These are phyloP conservation scores for Mortierella antarctica DNA, from an alignment of 192 early-diverging fungal genomes.

Conservation along the genomic window DNA sequence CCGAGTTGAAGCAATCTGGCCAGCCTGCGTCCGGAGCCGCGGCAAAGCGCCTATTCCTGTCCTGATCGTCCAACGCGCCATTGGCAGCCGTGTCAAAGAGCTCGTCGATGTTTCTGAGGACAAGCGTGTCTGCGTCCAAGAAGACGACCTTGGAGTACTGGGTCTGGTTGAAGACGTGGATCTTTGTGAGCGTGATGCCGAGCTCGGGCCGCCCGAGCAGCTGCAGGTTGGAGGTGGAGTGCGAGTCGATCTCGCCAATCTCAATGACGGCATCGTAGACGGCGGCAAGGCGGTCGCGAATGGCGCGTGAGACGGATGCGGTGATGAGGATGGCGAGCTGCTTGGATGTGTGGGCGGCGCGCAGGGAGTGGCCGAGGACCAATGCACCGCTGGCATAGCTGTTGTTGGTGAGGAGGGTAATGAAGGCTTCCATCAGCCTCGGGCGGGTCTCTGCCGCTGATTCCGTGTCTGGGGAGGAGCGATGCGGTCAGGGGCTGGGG, in stretches of 20 bases:
- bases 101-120: constrained; percentile 83
- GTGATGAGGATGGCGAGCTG: constrained; percentile 80
- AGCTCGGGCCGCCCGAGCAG: constrained; percentile 94
- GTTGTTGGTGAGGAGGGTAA: constrained; percentile 90
- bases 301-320: constrained; percentile 60
- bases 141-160: constrained; percentile 78
- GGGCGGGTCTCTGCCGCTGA: not conserved
- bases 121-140: constrained; percentile 92
- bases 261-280: constrained; percentile 80
- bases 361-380: constrained; percentile 80
- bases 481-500: not conserved
- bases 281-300: constrained; percentile 61
- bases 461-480: not conserved
- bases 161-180: constrained; percentile 85
- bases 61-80: constrained; percentile 39
- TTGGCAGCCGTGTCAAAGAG: constrained; percentile 73
- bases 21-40: constrained; percentile 94
- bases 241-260: constrained; percentile 73
- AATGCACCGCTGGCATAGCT: constrained; percentile 87
- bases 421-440: constrained; percentile 68
- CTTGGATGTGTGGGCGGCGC: constrained; percentile 69
- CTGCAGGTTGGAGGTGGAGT: constrained; percentile 64
- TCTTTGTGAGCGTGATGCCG: constrained; percentile 89
- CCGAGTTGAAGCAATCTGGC: constrained; percentile 99
- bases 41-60: constrained; percentile 69